phyloP scores from a whole-genome alignment of 306 rosid genomes.

The Neltuma alba region DNA sequence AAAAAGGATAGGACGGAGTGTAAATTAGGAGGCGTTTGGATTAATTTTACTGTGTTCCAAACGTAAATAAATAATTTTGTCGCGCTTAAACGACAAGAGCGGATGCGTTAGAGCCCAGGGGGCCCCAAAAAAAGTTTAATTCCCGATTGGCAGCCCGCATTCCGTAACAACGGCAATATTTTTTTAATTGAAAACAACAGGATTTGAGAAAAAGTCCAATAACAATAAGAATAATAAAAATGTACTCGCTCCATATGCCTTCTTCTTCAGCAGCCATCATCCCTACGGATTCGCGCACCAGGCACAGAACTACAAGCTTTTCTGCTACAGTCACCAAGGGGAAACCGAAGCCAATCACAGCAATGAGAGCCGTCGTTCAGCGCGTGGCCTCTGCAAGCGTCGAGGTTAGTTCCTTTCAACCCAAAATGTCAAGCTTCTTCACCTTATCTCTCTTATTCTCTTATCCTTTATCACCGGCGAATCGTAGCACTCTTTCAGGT shows the following conservation, averaged over 20 bases:
- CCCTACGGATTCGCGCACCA: background rate
- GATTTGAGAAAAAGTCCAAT: background rate
- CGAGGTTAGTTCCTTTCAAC: constrained; percentile 45
- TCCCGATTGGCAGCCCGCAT: no score
- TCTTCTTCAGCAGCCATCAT: constrained; percentile 19
- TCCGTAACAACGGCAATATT: no score
- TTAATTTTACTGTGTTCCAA: no score
- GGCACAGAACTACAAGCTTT: background rate
- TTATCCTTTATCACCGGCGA: constrained; percentile 4
- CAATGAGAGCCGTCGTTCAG: constrained; percentile 93
- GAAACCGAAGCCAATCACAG: constrained; percentile 41
- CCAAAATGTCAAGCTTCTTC: background rate
- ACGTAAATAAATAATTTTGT: no score
- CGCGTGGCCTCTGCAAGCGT: constrained; percentile 90
- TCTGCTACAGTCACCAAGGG: background rate
- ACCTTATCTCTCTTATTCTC: background rate
- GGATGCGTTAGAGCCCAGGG: no score
- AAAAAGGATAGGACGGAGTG: no score
- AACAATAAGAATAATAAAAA: background rate
- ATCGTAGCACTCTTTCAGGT: constrained; percentile 52
- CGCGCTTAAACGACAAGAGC: no score
- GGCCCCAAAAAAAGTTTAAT: no score
- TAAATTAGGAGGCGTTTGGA: no score
- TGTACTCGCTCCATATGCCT: constrained; percentile 29
- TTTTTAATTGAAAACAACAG: no score